A percentile compares a stretch with the other conserved stretches of the same genome.
Conservation (phyloP, 129 eudicot species). For the Arctium minus region DNA sequence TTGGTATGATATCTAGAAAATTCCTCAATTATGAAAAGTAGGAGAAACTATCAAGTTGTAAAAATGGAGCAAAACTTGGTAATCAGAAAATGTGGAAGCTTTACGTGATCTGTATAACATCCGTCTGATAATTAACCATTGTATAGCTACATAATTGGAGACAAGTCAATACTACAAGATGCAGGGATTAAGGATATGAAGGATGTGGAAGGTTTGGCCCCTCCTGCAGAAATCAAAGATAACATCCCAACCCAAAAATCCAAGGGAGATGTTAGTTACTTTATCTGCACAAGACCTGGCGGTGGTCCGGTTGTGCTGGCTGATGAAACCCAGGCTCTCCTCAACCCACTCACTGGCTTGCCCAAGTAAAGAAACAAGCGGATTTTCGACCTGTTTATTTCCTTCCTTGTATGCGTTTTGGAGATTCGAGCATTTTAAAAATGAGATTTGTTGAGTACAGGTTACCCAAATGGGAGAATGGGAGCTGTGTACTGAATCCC, state of each 20-base stretch:
- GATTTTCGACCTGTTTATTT: not conserved
- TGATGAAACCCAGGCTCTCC: constrained; percentile 74
- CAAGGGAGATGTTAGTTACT: constrained; percentile 89
- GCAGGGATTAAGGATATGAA: constrained; percentile 77
- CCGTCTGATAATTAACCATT: not conserved
- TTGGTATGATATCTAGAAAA: not conserved
- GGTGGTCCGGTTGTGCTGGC: constrained; percentile 80
- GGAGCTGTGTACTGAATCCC: constrained; percentile 17
- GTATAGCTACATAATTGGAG: constrained; percentile 81
- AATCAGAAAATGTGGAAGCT: not conserved
- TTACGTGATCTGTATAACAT: not conserved
- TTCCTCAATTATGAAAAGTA: not conserved
- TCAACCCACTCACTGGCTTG: constrained; percentile 72
- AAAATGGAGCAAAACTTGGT: not conserved
- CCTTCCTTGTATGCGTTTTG: not conserved
- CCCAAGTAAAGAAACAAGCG: constrained; percentile 60
- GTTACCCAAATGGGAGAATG: constrained; percentile 8
- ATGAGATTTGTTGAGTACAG: constrained; percentile 16
- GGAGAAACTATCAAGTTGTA: not conserved
- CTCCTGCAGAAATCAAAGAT: constrained; percentile 80
- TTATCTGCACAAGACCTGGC: constrained; percentile 96
- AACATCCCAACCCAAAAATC: constrained; percentile 37
- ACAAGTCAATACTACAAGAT: constrained; percentile 78
- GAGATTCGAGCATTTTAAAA: constrained; percentile 19
- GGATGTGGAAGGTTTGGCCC: constrained; percentile 70